Base-by-base conservation (phyloP, 257 asterid species). In the Scutellaria galericulata region DNA sequence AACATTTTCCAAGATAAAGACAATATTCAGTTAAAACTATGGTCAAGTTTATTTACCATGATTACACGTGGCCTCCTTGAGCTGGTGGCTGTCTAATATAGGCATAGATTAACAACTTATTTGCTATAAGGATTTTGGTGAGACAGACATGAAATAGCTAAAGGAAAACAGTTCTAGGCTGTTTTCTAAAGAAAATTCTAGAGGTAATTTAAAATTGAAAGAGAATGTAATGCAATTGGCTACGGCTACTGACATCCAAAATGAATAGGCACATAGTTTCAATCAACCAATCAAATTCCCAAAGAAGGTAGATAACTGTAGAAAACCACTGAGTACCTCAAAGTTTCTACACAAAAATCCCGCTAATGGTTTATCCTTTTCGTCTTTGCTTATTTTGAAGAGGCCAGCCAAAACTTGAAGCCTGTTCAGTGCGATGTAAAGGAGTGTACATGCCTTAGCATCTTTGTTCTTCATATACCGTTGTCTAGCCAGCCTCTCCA, bases 381-480 rank as follows among this genome's bases (percentile, higher is more conserved):
- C 98, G 44, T 94, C 95, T 87, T 85, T 94, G 89, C 98, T 94
- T 70, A 94, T 86, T 84, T 88, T 94, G 79, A 91, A 94, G 81
- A 94, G 96, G 72, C 98, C 98, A 74, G 90, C 89, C 86, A 91
- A 82, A 80, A 94, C 99, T 86, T 94, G 97, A 80, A 87, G 83
- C 88, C 98, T 89, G 83, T 87, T 94, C 80, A 94, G 82, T 42
- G 95, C 96, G 54, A 90, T 83, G 80, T 94, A 94, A 68, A 94
- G 95, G 73, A 94, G 98, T 8, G 95, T 78, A 79, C 98, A 91
- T 63, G 89, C 95, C 88, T 82, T 94, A 50, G 99, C 98, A 83
- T 94, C 99, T 82, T 79, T 94, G 60, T 77, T 85, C 86, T 83
- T 94, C 86, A 94, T 79, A 80, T 87, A 94, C 67, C 68, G 91